Conservation (phyloP, 208 protist species). For the Crithidia bombi region DNA sequence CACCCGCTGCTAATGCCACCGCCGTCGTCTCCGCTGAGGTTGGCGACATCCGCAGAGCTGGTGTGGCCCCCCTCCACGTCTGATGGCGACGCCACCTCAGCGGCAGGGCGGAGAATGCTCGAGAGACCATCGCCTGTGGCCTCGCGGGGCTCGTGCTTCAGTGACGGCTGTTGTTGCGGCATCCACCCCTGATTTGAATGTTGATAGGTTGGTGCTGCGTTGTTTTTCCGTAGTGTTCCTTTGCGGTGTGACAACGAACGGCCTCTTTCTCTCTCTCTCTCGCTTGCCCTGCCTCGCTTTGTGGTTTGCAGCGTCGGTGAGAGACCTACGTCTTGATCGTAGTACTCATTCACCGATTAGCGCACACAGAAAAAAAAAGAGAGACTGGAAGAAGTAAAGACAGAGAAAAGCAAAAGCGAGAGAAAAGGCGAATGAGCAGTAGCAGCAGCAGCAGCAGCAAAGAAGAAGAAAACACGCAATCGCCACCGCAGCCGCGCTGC, state of each 20-base stretch:
- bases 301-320: no score
- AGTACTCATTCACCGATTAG: conserved; percentile 3
- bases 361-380: conserved; percentile 26
- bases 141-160: not conserved
- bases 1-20: not conserved
- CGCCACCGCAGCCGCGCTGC: no score
- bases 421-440: conserved; percentile 6
- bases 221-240: no score
- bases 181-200: no score
- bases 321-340: conserved; percentile 1
- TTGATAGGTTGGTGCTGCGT: no score
- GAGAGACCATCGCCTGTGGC: not conserved
- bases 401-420: conserved; percentile 23
- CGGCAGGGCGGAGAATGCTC: not conserved
- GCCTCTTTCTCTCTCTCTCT: not conserved
- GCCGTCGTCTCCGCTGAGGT: not conserved
- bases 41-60: conserved; percentile 3
- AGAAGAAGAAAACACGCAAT: not conserved
- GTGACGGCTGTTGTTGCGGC: not conserved
- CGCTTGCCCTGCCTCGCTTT: not conserved
- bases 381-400: conserved; percentile 16
- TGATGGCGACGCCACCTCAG: not conserved
- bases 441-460: not conserved
- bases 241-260: not conserved
- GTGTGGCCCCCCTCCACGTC: not conserved